A percentile compares a stretch with the other conserved stretches of the same genome.
phyloP scores from a whole-genome alignment of 1,284 basidiomycete genomes.

The Fistulinella cinereoalba region DNA sequence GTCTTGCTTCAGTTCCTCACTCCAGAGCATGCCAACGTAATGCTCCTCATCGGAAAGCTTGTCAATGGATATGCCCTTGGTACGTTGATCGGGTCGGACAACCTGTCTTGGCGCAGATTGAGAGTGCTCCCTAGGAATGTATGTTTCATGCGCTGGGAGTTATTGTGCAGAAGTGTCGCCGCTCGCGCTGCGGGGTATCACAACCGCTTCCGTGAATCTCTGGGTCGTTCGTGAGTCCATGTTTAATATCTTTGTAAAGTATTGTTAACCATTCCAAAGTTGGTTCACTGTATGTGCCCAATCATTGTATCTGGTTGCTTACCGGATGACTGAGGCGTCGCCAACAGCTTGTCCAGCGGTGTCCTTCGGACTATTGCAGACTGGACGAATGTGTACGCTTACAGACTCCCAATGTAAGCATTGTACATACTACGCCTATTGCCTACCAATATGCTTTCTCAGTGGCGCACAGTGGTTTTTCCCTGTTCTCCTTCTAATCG shows the following conservation, averaged over 20 bases:
- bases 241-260: background rate
- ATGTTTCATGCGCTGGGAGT: slow-evolving; percentile 23
- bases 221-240: slow-evolving; percentile 26
- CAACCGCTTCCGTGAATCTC: slow-evolving; percentile 29
- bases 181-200: slow-evolving; percentile 28
- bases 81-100: slow-evolving; percentile 1
- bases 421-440: background rate
- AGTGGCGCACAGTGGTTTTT: slow-evolving; percentile 33
- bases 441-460: background rate
- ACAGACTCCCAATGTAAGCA: slow-evolving; percentile 30
- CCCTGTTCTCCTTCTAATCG: slow-evolving; percentile 24
- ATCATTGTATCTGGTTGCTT: background rate
- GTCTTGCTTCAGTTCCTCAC: slow-evolving; percentile 29
- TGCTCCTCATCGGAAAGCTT: slow-evolving; percentile 30
- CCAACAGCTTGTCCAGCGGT: slow-evolving; percentile 26
- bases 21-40: slow-evolving; percentile 21
- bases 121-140: slow-evolving; percentile 19
- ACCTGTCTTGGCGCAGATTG: background rate
- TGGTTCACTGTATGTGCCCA: slow-evolving; percentile 24
- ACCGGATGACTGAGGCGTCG: background rate
- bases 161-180: slow-evolving; percentile 33
- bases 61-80: slow-evolving; percentile 29
- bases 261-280: slow-evolving; percentile 11
- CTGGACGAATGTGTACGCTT: slow-evolving; percentile 23
- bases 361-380: slow-evolving; percentile 24